Conservation (phyloP, 1,284 basidiomycete species). For the Microbotryum scabiosae region DNA sequence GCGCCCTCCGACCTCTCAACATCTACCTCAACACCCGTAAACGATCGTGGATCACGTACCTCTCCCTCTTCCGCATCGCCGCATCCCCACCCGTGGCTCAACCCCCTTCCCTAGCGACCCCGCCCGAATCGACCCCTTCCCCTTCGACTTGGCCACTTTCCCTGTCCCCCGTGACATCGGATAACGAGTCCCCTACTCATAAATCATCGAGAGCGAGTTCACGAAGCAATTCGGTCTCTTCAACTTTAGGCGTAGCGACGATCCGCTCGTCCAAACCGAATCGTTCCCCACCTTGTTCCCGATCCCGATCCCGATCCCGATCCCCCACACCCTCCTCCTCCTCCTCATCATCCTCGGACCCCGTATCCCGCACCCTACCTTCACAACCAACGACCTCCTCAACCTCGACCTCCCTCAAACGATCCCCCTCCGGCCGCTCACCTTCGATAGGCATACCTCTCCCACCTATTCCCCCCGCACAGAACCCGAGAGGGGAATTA, state of each 20-base stretch:
- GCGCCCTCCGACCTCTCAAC: conserved; percentile 81
- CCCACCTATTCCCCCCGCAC: conserved; percentile 74
- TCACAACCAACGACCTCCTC: conserved; percentile 38
- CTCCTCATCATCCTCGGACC: neutral
- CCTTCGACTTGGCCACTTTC: conserved; percentile 56
- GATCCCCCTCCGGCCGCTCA: conserved; percentile 13
- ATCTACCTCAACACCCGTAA: conserved; percentile 87
- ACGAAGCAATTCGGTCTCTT: conserved; percentile 7
- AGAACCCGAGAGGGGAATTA: conserved; percentile 87
- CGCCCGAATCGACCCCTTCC: neutral
- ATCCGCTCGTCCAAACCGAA: conserved; percentile 1
- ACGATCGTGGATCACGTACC: conserved; percentile 32
- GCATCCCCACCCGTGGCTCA: neutral
- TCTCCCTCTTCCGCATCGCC: conserved; percentile 44
- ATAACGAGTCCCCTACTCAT: conserved; percentile 8
- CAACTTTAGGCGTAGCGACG: neutral
- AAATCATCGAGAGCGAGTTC: conserved; percentile 6
- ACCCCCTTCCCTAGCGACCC: conserved; percentile 3
- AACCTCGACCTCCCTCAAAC: conserved; percentile 32
- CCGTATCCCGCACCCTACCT: neutral
- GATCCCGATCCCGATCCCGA: neutral
- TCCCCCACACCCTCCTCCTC: conserved; percentile 40
- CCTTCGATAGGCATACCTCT: conserved; percentile 47
- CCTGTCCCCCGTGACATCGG: conserved; percentile 38
- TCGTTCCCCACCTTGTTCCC: conserved; percentile 11